A percentile compares a stretch with the other conserved stretches of the same genome.
These are phyloP conservation scores for Suillus bovinus DNA, from an alignment of 768 basidiomycete genomes.

Conservation along the genomic window DNA sequence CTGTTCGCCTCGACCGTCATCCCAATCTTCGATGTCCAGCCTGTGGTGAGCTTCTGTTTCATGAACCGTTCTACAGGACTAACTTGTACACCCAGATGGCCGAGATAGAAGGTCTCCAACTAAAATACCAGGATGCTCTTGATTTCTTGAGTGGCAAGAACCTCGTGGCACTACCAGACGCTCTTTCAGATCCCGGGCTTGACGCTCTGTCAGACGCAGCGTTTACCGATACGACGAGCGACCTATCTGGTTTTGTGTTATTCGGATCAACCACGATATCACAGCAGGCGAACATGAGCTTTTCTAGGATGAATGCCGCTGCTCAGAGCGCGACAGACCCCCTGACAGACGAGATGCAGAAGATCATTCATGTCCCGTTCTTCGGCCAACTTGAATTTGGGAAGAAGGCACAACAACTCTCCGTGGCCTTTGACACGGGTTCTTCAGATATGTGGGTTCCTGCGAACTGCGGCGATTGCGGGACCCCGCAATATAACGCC, in stretches of 20 bases:
- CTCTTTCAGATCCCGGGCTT: background rate
- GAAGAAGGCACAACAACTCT: slow-evolving; percentile 50
- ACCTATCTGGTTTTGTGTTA: background rate
- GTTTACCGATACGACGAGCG: background rate
- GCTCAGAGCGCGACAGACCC: slow-evolving; percentile 13
- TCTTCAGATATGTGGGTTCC: slow-evolving; percentile 67
- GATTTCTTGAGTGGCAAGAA: background rate
- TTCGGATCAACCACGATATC: background rate
- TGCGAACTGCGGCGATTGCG: slow-evolving; percentile 39
- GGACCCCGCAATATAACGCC: slow-evolving; percentile 39
- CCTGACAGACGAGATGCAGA: slow-evolving; percentile 41
- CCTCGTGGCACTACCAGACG: background rate
- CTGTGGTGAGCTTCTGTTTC: background rate
- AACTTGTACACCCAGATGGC: background rate
- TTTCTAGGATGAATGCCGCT: background rate
- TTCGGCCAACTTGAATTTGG: slow-evolving; percentile 50
- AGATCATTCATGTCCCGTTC: slow-evolving; percentile 46
- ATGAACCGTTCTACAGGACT: background rate
- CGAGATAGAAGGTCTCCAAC: background rate
- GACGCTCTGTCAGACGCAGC: background rate
- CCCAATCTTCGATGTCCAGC: background rate
- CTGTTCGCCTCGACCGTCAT: background rate
- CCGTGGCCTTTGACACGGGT: slow-evolving; percentile 69
- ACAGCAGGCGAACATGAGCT: background rate
- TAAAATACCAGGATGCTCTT: background rate